Evolutionary conservation across 192 early-diverging fungal species (phyloP).

Genomic region (Phycomyces nitens): DNA sequence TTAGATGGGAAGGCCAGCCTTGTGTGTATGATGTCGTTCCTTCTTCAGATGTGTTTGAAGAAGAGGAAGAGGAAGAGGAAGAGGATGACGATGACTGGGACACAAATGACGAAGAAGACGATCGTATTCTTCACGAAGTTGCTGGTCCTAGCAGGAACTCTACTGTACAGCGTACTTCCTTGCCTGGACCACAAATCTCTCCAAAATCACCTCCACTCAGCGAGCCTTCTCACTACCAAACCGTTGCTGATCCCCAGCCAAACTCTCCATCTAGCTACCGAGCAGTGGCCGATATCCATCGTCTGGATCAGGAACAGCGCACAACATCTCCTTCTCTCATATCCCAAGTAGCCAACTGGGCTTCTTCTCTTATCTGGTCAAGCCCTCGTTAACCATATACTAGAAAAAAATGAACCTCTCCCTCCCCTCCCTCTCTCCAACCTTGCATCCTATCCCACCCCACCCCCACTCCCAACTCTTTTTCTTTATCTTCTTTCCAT

Average conservation of each 20-base stretch:
- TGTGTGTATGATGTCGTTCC: not conserved
- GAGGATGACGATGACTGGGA: constrained; percentile 8
- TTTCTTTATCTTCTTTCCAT: not conserved
- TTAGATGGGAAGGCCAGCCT: not conserved
- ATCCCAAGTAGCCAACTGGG: constrained; percentile 10
- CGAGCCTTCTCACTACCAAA: constrained; percentile 6
- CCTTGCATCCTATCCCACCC: not conserved
- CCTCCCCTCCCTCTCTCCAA: not conserved
- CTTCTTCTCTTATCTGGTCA: constrained; percentile 13
- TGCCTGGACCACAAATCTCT: not conserved
- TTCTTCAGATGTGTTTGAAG: not conserved
- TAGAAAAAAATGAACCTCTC: not conserved
- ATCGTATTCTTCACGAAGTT: not conserved
- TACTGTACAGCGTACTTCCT: not conserved
- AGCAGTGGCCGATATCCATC: constrained; percentile 9
- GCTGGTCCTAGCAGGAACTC: not conserved
- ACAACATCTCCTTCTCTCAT: constrained; percentile 5
- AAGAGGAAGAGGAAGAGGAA: not conserved
- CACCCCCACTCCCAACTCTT: not conserved
- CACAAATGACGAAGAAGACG: not conserved
- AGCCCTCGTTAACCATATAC: not conserved
- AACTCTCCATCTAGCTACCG: constrained; percentile 11
- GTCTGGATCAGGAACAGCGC: not conserved
- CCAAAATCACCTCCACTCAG: not conserved
- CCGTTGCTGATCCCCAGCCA: not conserved